Conservation (phyloP, 2,329 filamentous ascomycete genomes). For the Verticillium nonalfalfae region DNA sequence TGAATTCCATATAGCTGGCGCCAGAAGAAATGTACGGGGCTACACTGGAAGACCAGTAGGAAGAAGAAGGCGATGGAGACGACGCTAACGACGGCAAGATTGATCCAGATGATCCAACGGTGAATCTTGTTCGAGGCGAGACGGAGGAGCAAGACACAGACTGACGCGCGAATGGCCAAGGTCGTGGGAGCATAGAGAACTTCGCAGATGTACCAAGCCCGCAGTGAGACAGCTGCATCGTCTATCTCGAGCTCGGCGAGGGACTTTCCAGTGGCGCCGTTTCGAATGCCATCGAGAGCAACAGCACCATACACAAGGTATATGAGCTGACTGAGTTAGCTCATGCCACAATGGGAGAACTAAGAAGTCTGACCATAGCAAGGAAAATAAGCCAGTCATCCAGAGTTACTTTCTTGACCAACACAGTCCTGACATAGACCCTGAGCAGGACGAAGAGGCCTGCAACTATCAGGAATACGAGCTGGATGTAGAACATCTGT, state of each 20-base stretch:
- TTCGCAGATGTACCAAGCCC: constrained; percentile 32
- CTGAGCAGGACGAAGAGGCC: constrained; percentile 32
- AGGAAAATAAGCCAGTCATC: constrained; percentile 43
- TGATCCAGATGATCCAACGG: constrained; percentile 23
- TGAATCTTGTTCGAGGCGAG: constrained; percentile 27
- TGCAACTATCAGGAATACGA: constrained; percentile 23
- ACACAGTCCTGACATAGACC: constrained; percentile 34
- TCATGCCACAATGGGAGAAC: neutral
- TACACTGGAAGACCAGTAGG: constrained; percentile 42
- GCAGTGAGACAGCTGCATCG: constrained; percentile 19
- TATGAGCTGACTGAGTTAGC: constrained; percentile 17
- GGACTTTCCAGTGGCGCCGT: constrained; percentile 13
- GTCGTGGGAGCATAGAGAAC: constrained; percentile 32
- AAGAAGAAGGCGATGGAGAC: constrained; percentile 34
- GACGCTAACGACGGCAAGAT: constrained; percentile 25
- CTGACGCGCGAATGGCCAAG: constrained; percentile 30
- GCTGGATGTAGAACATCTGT: constrained; percentile 14
- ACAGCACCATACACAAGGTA: constrained; percentile 25
- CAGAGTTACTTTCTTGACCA: constrained; percentile 32
- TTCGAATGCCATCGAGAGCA: constrained; percentile 23
- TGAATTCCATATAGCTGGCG: constrained; percentile 24
- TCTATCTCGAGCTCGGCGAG: constrained; percentile 12
- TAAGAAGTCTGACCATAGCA: constrained; percentile 30
- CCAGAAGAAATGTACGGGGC: constrained; percentile 43
- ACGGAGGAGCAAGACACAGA: constrained; percentile 32